A percentile compares a stretch with the other conserved stretches of the same genome.
Evolutionary conservation across 306 rosid genomes (phyloP).

Genomic region (Argentina anserina): DNA sequence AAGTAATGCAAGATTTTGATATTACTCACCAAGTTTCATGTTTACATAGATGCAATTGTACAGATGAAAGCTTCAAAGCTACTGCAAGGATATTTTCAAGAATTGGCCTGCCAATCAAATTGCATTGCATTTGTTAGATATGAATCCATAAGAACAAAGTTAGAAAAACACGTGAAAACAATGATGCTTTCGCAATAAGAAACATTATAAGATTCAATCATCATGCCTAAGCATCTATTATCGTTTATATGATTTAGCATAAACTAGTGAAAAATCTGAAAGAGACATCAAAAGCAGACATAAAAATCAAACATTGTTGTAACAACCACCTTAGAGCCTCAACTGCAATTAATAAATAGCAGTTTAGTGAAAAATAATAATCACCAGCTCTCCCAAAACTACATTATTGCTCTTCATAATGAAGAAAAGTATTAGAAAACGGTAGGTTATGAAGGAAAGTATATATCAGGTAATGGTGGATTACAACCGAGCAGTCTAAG

Average conservation of each 20-base stretch:
- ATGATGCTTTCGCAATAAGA: conserved; percentile 12
- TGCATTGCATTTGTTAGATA: conserved; percentile 19
- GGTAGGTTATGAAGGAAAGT: conserved; percentile 4
- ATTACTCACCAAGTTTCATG: conserved; percentile 75
- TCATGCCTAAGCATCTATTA: background rate
- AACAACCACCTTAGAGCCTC: background rate
- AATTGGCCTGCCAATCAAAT: conserved; percentile 36
- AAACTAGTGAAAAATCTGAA: background rate
- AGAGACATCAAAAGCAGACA: conserved; percentile 2
- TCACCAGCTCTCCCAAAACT: conserved; percentile 4
- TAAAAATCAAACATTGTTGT: background rate
- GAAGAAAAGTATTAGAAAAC: conserved; percentile 2
- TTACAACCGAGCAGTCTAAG: conserved; percentile 21
- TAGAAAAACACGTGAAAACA: background rate
- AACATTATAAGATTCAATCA: conserved; percentile 1
- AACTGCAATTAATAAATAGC: background rate
- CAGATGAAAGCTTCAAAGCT: conserved; percentile 26
- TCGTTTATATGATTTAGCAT: background rate
- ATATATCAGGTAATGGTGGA: conserved; percentile 17
- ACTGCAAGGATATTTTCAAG: conserved; percentile 12
- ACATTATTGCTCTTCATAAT: background rate
- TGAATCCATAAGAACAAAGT: background rate
- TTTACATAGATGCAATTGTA: conserved; percentile 24
- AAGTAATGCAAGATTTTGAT: background rate
- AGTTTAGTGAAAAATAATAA: background rate